A percentile compares a stretch with the other conserved stretches of the same genome.
These are phyloP conservation scores for Glaciozyma antarctica DNA, from an alignment of 768 basidiomycete species.

Conservation along the genomic window DNA sequence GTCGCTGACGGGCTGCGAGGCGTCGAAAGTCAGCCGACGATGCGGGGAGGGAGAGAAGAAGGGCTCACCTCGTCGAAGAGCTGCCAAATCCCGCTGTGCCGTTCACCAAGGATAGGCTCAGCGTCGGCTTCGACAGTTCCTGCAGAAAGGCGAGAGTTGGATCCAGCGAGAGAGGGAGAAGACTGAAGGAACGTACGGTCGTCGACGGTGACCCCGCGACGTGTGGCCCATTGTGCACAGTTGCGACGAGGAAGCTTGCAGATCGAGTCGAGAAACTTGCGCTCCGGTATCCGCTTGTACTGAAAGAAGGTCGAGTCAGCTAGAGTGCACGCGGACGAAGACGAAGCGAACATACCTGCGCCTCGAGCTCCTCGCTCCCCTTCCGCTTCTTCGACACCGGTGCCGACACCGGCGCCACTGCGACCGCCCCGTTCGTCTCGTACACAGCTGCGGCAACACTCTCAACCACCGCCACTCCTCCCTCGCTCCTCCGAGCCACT, in stretches of 20 bases:
- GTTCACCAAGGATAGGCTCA: slow-evolving; percentile 24
- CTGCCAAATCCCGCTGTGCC: slow-evolving; percentile 19
- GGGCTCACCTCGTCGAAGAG: slow-evolving; percentile 18
- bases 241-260: slow-evolving; percentile 12
- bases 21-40: too few species aligned
- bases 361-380: background rate
- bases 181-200: background rate
- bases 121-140: slow-evolving; percentile 16
- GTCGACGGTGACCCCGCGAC: slow-evolving; percentile 6
- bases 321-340: background rate
- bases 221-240: slow-evolving; percentile 10
- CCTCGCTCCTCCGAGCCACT: background rate
- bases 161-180: too few species aligned
- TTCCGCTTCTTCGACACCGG: background rate
- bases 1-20: slow-evolving; percentile 14
- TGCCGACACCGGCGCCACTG: background rate
- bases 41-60: background rate
- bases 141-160: too few species aligned
- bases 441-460: slow-evolving; percentile 6
- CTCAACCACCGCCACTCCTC: background rate
- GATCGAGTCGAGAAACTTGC: slow-evolving; percentile 15
- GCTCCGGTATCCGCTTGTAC: slow-evolving; percentile 4
- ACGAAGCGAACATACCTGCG: background rate
- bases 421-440: background rate
- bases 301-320: background rate